phyloP scores from a whole-genome alignment of 2,329 filamentous ascomycete genomes.

The Apiospora hydei region DNA sequence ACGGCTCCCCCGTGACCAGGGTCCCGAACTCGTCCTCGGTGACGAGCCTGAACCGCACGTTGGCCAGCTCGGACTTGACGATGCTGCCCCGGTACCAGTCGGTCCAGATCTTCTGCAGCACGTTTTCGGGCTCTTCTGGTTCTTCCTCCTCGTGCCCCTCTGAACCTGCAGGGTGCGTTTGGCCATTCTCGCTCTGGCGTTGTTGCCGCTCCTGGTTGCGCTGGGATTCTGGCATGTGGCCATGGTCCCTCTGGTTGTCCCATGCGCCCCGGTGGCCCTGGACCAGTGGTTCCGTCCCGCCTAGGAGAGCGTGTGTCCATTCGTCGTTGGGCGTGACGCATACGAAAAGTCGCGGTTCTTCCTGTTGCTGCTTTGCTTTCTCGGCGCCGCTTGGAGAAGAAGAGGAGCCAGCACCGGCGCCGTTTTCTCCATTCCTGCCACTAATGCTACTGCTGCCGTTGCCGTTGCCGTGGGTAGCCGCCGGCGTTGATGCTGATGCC shows the following conservation, averaged over 20 bases:
- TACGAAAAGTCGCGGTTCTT: slow-evolving; percentile 44
- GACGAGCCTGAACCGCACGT: slow-evolving; percentile 54
- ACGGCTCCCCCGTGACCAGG: slow-evolving; percentile 35
- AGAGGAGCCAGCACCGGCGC: not conserved
- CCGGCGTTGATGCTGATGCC: slow-evolving; percentile 21
- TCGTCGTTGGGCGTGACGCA: slow-evolving; percentile 50
- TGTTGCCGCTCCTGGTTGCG: slow-evolving; percentile 12
- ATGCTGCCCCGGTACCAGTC: slow-evolving; percentile 53
- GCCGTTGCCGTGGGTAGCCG: not conserved
- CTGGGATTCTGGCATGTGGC: slow-evolving; percentile 7
- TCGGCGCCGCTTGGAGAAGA: not conserved
- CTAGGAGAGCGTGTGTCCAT: slow-evolving; percentile 39
- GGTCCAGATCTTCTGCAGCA: slow-evolving; percentile 57
- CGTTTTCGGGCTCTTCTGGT: slow-evolving; percentile 37
- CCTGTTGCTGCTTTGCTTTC: not conserved
- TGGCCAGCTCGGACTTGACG: slow-evolving; percentile 48
- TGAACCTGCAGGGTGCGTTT: not conserved
- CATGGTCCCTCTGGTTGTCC: slow-evolving; percentile 1
- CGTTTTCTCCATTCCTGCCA: slow-evolving; percentile 29
- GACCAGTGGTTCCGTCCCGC: slow-evolving; percentile 36
- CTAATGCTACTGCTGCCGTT: slow-evolving; percentile 9
- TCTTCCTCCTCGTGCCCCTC: not conserved
- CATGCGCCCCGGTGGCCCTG: slow-evolving; percentile 21
- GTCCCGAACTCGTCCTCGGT: slow-evolving; percentile 50
- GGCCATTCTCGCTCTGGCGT: not conserved